Base-by-base conservation (phyloP, 2,329 filamentous ascomycete genomes). In the Aquanectria penicillioides region DNA sequence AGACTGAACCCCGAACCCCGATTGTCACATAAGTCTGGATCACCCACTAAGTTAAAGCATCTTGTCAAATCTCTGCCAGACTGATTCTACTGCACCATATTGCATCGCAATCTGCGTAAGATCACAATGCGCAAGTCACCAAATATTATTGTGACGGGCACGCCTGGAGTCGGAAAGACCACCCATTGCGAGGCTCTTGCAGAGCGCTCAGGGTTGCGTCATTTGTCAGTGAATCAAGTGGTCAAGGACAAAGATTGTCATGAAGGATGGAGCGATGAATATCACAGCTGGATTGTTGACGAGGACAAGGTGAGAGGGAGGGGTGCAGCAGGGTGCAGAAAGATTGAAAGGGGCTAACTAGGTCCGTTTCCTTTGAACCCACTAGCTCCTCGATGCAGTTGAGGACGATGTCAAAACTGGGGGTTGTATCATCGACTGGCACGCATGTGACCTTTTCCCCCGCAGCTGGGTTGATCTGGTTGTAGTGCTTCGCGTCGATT, bases 221-320 rank as follows among this genome's bases (percentile, higher is more conserved):
- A 97, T 75, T 76, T 99, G 12, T 90, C 90, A 9, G 87, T 99
- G 71, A 99, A 98, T 76, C 87, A 97, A 68, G 83, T 98, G 33
- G 94, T 96, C 61, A 97, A 97, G 77, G 92, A 97, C 62, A 86
- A 89, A 66, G 87, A 85, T 57, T 97, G 94, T 72, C 91, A 95
- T 71, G 93, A 97, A 72, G 91, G 91, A 20, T 97, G 87, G 78
- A 93, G 96, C 67, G 90, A 96, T 37, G 90, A 94, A 74, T 88
- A 89, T 52, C 87, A 92, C 74, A 93, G 90, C 70, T 96, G 91
- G 88, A 91, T 98, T 57, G 94, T 99, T 13, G 94, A 99, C 73
- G 95, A 99, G 76, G 95, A 99, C 73, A 97, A 96, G 84, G 92
- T 93, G n/a, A n/a, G n/a, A n/a, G n/a, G n/a, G n/a, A n/a, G n/a